Base-by-base conservation (phyloP, 768 basidiomycete species). In the Mycena rosella region DNA sequence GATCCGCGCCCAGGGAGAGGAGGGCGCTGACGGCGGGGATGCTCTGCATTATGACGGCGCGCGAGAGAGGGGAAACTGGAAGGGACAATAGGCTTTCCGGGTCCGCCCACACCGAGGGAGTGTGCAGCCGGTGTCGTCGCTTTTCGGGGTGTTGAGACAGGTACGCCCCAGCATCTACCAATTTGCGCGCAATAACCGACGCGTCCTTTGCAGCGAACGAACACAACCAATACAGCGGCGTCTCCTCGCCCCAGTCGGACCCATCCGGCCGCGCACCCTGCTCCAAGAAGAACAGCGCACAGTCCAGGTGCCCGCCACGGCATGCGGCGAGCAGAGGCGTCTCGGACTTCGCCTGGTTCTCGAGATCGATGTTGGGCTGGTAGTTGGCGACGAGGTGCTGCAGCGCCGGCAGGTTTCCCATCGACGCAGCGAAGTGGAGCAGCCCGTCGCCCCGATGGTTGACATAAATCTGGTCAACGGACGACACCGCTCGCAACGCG, bases 391-490 rank as follows among this genome's bases (percentile, higher is more conserved):
- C 56, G 18, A 68, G 27, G 38, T 63, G 55, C 24, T 63, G 49
- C 20, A 63, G 38, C 6, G 60, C 61, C 26, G 34, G 18, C 5
- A 42, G 24, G 2, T 47, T 22, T 15, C 67, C 67, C 26, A 63
- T 30, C 17, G 44, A 53, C 44, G 67, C 67, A 14, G 61, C 61
- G 38, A 68, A 15, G 27, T 63, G 67, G 36, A 68, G 55, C n/a
- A 68, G 22, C 14, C 67, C 66, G 34, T 67, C 66, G 13, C 66
- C 66, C 9, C 60, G 66, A 26, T 55, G 27, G 44, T 67, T 62
- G 32, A 67, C 60, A 40, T 62, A 67, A 20, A 67, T 67, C 17
- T 67, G 60, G 24, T 67, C 60, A 14, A 67, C 51, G n/a, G 66
- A 67, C 10, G 47, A 24, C 9, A 67, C 45, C 18, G 54, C 66